These are phyloP conservation scores for Monosporascus sp. DNA, from an alignment of 2,329 filamentous ascomycete species.

Conservation along the genomic window DNA sequence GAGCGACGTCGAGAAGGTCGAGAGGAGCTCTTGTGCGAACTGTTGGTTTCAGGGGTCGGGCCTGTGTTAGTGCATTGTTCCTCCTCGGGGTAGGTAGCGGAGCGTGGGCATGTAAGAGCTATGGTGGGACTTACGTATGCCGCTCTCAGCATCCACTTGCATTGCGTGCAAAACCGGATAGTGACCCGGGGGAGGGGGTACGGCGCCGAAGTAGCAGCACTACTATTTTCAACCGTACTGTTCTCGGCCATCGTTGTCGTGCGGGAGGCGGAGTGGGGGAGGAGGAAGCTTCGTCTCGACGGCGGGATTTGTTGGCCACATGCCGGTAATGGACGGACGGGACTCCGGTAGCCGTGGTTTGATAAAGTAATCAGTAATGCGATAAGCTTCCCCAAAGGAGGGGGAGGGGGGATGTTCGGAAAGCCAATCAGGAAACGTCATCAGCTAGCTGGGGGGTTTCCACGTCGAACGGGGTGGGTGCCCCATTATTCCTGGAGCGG, in stretches of 20 bases:
- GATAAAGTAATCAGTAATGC: too few relatives aligned
- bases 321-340: too few relatives aligned
- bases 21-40: conserved; percentile 93
- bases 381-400: too few relatives aligned
- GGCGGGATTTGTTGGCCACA: background rate
- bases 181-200: conserved; percentile 64
- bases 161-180: conserved; percentile 93
- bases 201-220: conserved; percentile 15
- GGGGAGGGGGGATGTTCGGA: too few relatives aligned
- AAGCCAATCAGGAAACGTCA: too few relatives aligned
- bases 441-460: too few relatives aligned
- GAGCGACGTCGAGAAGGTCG: conserved; percentile 78
- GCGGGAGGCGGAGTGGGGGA: background rate
- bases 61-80: background rate
- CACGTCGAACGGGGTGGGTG: too few relatives aligned
- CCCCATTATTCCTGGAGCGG: too few relatives aligned
- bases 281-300: background rate
- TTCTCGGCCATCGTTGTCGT: background rate
- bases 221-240: background rate
- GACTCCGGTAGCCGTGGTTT: too few relatives aligned
- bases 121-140: conserved; percentile 61
- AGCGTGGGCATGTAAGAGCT: background rate
- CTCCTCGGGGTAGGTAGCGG: background rate
- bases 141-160: conserved; percentile 83
- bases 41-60: conserved; percentile 30